Conservation (phyloP, 2,329 filamentous ascomycete species). For the Hymenoscyphus linearis region DNA sequence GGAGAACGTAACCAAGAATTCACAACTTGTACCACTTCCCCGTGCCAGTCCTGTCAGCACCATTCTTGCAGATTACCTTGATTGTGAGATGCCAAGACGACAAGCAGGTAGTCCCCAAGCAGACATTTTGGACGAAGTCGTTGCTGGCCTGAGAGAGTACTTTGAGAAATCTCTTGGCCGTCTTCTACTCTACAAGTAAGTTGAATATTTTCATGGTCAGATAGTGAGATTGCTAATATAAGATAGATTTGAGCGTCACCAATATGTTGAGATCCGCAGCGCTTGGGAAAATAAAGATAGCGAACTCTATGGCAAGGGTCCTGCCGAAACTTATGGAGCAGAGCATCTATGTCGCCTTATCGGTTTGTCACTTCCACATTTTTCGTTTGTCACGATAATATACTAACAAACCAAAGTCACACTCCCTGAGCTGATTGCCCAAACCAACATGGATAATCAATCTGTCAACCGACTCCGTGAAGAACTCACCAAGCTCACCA, state of each 20-base stretch:
- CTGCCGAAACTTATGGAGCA: slow-evolving; percentile 82
- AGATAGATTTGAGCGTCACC: slow-evolving; percentile 78
- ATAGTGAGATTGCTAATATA: slow-evolving; percentile 21
- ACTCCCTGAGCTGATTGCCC: slow-evolving; percentile 87
- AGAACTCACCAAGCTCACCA: slow-evolving; percentile 79
- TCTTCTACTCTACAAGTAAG: slow-evolving; percentile 75
- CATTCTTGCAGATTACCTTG: slow-evolving; percentile 77
- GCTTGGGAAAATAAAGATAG: slow-evolving; percentile 59
- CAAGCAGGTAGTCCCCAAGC: slow-evolving; percentile 62
- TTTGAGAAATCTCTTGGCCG: slow-evolving; percentile 88
- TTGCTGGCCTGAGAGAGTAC: slow-evolving; percentile 83
- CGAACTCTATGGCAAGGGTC: slow-evolving; percentile 62
- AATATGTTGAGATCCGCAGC: slow-evolving; percentile 75
- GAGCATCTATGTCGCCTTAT: slow-evolving; percentile 88
- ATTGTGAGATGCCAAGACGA: slow-evolving; percentile 62
- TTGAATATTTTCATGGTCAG: neutral
- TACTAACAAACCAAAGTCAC: slow-evolving; percentile 53
- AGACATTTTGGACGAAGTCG: slow-evolving; percentile 85
- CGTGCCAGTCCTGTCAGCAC: slow-evolving; percentile 67
- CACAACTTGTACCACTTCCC: slow-evolving; percentile 81
- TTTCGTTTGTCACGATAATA: neutral
- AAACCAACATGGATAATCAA: slow-evolving; percentile 96
- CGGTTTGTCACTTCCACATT: slow-evolving; percentile 50
- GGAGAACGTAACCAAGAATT: slow-evolving; percentile 97
- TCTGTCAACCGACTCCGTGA: slow-evolving; percentile 84